Percentiles rank a stretch among this genome's conserved stretches.
Evolutionary conservation across 306 rosid genomes (phyloP).

Genomic region (Morella rubra): DNA sequence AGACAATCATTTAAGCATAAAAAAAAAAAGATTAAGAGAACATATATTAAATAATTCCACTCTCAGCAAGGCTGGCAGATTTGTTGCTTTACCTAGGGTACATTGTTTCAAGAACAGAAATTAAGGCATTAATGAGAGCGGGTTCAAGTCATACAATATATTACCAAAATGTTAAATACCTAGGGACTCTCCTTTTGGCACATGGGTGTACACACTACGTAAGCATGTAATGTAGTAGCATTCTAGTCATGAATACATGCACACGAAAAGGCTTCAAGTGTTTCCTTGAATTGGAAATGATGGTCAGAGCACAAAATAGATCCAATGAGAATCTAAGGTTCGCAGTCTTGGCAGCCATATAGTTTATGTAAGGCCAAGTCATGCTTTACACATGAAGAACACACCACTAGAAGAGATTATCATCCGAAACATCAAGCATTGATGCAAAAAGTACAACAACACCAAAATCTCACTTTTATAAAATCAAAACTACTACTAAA

Average conservation of each 20-base stretch:
- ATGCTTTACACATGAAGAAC: neutral
- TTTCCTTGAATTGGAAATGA: neutral
- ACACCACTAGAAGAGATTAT: neutral
- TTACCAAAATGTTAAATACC: neutral
- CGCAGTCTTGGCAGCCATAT: neutral
- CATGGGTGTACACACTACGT: neutral
- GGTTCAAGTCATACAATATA: neutral
- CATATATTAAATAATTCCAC: neutral
- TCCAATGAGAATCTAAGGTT: neutral
- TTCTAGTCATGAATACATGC: neutral
- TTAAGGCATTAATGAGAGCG: neutral
- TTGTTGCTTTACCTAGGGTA: neutral
- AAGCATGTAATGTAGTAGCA: neutral
- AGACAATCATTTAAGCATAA: constrained; percentile 27
- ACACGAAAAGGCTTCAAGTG: neutral
- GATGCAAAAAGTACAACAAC: neutral
- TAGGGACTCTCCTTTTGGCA: neutral
- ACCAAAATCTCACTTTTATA: neutral
- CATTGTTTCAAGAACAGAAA: neutral
- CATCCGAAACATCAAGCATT: neutral
- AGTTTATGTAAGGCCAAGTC: neutral
- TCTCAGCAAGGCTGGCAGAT: neutral
- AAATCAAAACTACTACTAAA: neutral
- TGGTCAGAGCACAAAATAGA: neutral
- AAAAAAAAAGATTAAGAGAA: no score